phyloP scores from a whole-genome alignment of 768 basidiomycete genomes.

The Lactifluus piperatus region DNA sequence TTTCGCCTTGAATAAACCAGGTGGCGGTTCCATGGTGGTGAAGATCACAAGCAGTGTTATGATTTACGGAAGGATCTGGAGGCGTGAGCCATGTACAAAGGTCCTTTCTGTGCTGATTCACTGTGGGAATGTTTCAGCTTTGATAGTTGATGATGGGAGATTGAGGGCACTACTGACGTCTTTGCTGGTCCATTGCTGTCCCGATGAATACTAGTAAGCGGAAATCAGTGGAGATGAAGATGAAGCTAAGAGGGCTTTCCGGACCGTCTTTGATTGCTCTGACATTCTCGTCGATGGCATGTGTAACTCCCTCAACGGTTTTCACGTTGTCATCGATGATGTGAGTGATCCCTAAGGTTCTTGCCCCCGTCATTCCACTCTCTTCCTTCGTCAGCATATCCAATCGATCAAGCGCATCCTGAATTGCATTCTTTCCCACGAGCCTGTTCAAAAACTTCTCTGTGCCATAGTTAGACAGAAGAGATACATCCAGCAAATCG shows the following conservation, averaged over 20 bases:
- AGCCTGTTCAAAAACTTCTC: not conserved
- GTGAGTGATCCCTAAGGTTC: not conserved
- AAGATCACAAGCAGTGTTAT: not conserved
- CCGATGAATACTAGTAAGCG: too few relatives aligned
- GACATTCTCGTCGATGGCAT: not conserved
- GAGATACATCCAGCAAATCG: too few relatives aligned
- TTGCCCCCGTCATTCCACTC: not conserved
- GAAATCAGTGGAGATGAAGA: not conserved
- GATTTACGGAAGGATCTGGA: conserved; percentile 3
- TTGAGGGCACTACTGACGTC: not conserved
- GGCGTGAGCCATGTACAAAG: not conserved
- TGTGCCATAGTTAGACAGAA: not conserved
- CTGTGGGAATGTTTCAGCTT: not conserved
- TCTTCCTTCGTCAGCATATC: not conserved
- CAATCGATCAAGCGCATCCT: not conserved
- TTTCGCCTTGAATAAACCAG: not conserved
- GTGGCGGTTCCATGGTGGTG: not conserved
- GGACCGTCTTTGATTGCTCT: not conserved
- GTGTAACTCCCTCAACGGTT: not conserved
- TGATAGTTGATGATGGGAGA: not conserved
- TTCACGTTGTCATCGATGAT: not conserved
- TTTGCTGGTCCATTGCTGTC: not conserved
- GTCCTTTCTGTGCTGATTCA: not conserved
- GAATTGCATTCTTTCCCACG: not conserved
- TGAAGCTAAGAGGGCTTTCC: not conserved